Evolutionary conservation across 176 grass and related monocot species (phyloP), one percentile per base, ranked within the genome.

Genomic region (Metroxylon sagu): DNA sequence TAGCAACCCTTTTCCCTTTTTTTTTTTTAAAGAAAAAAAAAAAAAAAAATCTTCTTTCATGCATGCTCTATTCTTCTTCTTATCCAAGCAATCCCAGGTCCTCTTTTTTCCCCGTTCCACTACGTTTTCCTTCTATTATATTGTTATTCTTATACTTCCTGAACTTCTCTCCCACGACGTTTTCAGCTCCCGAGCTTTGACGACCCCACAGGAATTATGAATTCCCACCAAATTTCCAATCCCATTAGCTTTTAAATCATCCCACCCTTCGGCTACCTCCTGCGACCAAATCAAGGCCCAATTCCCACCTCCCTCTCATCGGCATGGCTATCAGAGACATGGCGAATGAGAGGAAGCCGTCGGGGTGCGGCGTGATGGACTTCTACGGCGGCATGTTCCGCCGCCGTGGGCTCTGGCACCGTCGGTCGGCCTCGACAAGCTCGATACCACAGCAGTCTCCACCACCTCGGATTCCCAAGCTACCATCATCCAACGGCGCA

Each of bases 361-460:
- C 85, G 10, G 89, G 89, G 53, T 95, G 89, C 85, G 71, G 63
- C 10, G 82, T 95, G 89, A 76, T 89, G 50, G 84, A 65, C 59
- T 71, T 86, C 50, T 86, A 86, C 65, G 68, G 78, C 21, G 51
- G 71, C 65, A 82, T 95, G 75, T 95, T 95, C 75, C 77, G 89
- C 29, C 85, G 89, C 19, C 71, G 78, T 72, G 77, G 85, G 7
- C 74, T 39, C 35, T 39, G 35, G 35, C 35, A 39, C 17, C 71
- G 75, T 75, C 80, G 85, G 5, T 77, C 89, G 5, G 53, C 72
- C 5, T 95, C 89, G 67, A 81, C 87, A 51, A 68, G 62, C 64
- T 79, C 89, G 54, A 49, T 95, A 48, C 51, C 76, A 49, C 70
- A 68, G 18, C 43, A 74, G 79, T 58, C 65, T 0, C 25, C 26